Base-by-base conservation (phyloP, 805 yeast genomes). In the Wickerhamomyces subpelliculosus region DNA sequence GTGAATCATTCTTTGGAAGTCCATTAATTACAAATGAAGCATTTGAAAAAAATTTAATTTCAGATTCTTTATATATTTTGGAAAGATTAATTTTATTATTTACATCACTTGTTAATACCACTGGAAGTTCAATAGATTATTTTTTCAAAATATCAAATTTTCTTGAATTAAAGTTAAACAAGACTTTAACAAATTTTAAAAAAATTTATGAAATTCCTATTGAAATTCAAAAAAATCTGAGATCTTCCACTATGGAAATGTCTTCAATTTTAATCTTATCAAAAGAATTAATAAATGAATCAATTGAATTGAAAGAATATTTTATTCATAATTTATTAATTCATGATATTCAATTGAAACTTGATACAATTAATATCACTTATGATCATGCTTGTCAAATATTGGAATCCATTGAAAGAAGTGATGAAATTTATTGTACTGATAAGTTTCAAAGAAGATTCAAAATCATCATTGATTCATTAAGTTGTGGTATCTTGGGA, bases 61-160 rank as follows among this genome's bases (percentile, higher is more conserved):
- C 19, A 17, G 9, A 23, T 20, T 35, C 16, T 22, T 11, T 19
- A 11, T 10, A 18, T 18, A 26, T 19, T 5, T 34, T 11, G 25
- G 25, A 26, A n/a, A 11, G 9, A 35, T 18, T 27, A 18, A 5
- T 8, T 9, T 4, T 6, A 11, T 20, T 11, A 5, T 9, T 16
- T 4, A 18, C 20, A 9, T 18, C 23, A 10, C 20, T 35, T 17
- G 14, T 35, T 9, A 35, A 35, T 24, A 10, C 12, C 3, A 22
- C 29, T 16, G 29, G 29, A 23, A n/a, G 18, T n/a, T 35, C 38
- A 23, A 12, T 35, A 17, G 38, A 35, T n/a, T 20, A 14, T 4
- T 35, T 35, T 18, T 35, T 35, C n/a, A 12, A 29, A 18, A 8
- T 35, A 23, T 35, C 38, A 16, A 35, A 28, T 23, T 35, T 28